Evolutionary conservation across 2,329 filamentous ascomycete genomes (phyloP), one percentile per base, ranked within the genome.

Genomic region (Scorias spongiosa): DNA sequence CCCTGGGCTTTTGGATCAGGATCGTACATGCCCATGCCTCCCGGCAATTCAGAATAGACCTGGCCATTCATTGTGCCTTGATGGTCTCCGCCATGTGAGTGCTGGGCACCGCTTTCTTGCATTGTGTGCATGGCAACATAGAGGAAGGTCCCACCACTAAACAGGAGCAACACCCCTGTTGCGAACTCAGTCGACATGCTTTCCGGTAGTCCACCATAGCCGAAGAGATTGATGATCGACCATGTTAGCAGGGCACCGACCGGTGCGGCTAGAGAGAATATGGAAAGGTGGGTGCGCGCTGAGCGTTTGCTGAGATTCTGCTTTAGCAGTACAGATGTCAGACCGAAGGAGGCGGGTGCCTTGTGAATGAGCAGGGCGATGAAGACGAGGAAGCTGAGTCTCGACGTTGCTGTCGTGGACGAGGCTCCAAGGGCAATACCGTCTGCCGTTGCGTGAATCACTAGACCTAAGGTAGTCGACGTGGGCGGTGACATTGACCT

Each of bases 41-140:
- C 20, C 5, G 38, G 20, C 5, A 28, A 12, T 11, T 18, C 38
- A 20, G 38, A 12, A 17, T 40, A 17, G 5, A 11, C 14, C 12
- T 28, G 12, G 5, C 20, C 38, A 12, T 40, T 28, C 34, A n/a
- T 17, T 12, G 14, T 28, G 18, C 14, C 41, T 40, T 60, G 54
- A 40, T 59, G 62, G 2, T 64, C 64, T 17, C 41, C 41, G 10
- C 51, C 52, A 38, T 6, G 66, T 55, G 55, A 76, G 77, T 42
- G 77, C 72, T 48, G 57, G 29, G 57, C 55, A 42, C 61, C 52
- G 39, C 50, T 76, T 56, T 94, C 88, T 59, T 93, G 84, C 86
- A 96, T 94, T 1, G 88, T 87, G 59, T 98, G 91, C 88, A 96
- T 95, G 1, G 91, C 91, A 38, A 98, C 91, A 57, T 96, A 95